Evolutionary conservation across 768 basidiomycete genomes (phyloP).

Genomic region (Mycena metata): DNA sequence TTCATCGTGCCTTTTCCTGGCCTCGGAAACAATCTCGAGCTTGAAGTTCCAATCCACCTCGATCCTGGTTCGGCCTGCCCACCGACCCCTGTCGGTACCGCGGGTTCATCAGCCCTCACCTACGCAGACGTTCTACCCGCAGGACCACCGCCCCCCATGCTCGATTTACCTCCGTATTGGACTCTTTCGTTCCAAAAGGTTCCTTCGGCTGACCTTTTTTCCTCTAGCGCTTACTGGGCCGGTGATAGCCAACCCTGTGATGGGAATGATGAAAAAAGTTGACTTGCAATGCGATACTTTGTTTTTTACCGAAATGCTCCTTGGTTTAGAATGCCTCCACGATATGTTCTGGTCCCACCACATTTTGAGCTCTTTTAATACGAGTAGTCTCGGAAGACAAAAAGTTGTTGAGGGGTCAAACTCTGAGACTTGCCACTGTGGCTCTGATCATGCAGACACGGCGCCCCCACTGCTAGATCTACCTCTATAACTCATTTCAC

Average conservation of each 20-base stretch:
- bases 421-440: too few relatives aligned
- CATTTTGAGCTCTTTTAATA: too few relatives aligned
- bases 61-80: constrained; percentile 24
- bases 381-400: too few relatives aligned
- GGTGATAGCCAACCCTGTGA: constrained; percentile 19
- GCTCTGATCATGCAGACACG: too few relatives aligned
- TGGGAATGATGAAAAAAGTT: background rate
- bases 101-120: constrained; percentile 19
- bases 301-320: too few relatives aligned
- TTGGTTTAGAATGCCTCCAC: too few relatives aligned
- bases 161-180: constrained; percentile 31
- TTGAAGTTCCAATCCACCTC: constrained; percentile 23
- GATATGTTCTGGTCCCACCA: too few relatives aligned
- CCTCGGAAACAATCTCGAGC: constrained; percentile 28
- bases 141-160: constrained; percentile 25
- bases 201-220: background rate
- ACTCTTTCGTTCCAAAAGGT: too few relatives aligned
- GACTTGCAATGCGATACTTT: too few relatives aligned
- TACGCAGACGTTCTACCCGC: constrained; percentile 30
- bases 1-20: constrained; percentile 32
- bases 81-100: constrained; percentile 19
- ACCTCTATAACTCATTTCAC: too few relatives aligned
- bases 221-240: constrained; percentile 14
- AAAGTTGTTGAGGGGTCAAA: too few relatives aligned
- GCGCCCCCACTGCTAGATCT: too few relatives aligned